Evolutionary conservation across 163 green algal species (phyloP), one percentile per base, ranked within the genome.

Genomic region (Botryococcus braunii): DNA sequence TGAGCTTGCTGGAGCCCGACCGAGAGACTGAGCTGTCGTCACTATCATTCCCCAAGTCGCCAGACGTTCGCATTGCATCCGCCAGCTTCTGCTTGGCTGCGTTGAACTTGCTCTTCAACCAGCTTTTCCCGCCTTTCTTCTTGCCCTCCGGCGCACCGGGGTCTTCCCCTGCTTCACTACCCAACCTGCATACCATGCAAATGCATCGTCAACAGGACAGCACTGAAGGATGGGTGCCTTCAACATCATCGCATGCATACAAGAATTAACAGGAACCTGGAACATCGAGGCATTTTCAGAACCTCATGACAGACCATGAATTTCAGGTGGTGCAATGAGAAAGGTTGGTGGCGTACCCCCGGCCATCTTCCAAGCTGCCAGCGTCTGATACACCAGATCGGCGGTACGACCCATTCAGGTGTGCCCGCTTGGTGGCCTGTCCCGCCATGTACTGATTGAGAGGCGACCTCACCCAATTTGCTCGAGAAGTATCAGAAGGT

Each of bases 91-190:
- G 34, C 17, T 49, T 8, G 2, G 59, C 59, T 48, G 57, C 27
- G 8, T 21, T 58, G 23, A 68, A 27, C 21, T 29, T 29, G 40
- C n/a, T 25, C 61, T 68, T 68, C n/a, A 68, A 41, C 61, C 61
- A 68, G 39, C 25, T 41, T 40, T 27, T 57, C 17, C 29, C 61
- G 27, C 8, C 25, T 41, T 68, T 68, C 23, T 36, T 48, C 35
- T 66, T 66, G 35, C 25, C 36, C 35, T 11, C 50, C 50, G 50
- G 13, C 13, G 13, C 43, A 17, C 13, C 43, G 43, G 43, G 13
- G 13, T 17, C 43, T 52, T 17, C 17, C 13, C 43, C 43, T 17
- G 43, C 43, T 52, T 13, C 43, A 17, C 43, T 17, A 27, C 43
- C 43, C 13, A 13, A 52, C 21, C 13, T 13, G 13, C 17, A 27